A percentile compares a stretch with the other conserved stretches of the same genome.
These are phyloP conservation scores for Candida krabiensis DNA, from an alignment of 805 yeast species.

Conservation along the genomic window DNA sequence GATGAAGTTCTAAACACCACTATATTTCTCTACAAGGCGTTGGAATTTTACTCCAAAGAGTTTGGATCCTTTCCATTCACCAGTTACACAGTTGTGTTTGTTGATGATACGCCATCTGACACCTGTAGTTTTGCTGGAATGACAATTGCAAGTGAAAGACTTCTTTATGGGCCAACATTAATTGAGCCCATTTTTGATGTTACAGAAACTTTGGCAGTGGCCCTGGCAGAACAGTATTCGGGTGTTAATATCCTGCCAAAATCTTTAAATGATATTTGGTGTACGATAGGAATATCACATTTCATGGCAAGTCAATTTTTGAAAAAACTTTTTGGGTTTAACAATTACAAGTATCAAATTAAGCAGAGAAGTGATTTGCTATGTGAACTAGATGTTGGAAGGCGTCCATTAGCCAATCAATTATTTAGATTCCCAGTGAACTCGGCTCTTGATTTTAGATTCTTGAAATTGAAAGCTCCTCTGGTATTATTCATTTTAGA, in stretches of 20 bases:
- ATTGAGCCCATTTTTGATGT: constrained; percentile 77
- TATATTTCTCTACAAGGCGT: constrained; percentile 69
- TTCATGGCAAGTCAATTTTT: constrained; percentile 79
- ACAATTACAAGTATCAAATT: constrained; percentile 74
- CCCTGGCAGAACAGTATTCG: constrained; percentile 87
- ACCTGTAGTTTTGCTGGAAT: constrained; percentile 74
- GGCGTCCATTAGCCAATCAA: constrained; percentile 78
- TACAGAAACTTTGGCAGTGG: constrained; percentile 67
- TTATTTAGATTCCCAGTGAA: constrained; percentile 62
- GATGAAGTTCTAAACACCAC: constrained; percentile 69
- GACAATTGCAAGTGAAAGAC: constrained; percentile 55
- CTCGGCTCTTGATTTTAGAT: constrained; percentile 57
- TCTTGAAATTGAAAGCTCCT: constrained; percentile 80
- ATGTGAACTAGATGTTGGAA: constrained; percentile 73
- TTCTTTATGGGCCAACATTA: constrained; percentile 68
- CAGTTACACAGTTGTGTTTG: constrained; percentile 74
- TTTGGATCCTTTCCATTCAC: constrained; percentile 93
- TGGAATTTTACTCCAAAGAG: constrained; percentile 81
- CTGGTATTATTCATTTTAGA: constrained; percentile 82
- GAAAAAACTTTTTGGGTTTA: constrained; percentile 72
- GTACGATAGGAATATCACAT: constrained; percentile 79
- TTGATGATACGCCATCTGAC: constrained; percentile 51
- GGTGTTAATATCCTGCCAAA: constrained; percentile 88
- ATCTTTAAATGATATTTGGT: constrained; percentile 81
- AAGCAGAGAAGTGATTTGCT: constrained; percentile 64